Percentiles rank a stretch among this genome's conserved stretches.
Conservation (phyloP, 176 grass and related monocot species). For the Phragmites australis region DNA sequence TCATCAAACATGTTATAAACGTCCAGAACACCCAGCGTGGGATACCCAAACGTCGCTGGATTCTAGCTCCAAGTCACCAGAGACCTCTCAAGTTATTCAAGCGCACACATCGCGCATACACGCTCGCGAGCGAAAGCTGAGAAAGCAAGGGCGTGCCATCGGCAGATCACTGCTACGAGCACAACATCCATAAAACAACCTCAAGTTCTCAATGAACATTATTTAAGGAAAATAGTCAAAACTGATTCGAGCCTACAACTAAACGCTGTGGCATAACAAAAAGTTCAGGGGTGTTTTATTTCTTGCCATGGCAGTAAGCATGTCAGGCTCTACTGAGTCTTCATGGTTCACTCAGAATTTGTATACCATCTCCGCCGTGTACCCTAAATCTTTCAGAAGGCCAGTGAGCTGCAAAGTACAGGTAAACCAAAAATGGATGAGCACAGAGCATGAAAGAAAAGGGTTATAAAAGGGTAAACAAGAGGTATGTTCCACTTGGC, state of each 20-base stretch:
- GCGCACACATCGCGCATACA: neutral
- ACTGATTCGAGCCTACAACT: neutral
- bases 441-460: neutral
- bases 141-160: neutral
- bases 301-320: conserved; percentile 15
- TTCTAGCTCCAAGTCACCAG: too few species aligned
- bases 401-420: conserved; percentile 56
- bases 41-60: too few species aligned
- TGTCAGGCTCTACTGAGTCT: conserved; percentile 35
- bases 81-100: too few species aligned
- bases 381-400: conserved; percentile 84
- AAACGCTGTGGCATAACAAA: neutral
- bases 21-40: too few species aligned
- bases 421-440: conserved; percentile 6
- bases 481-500: neutral
- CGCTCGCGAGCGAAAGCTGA: neutral
- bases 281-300: conserved; percentile 32
- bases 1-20: too few species aligned
- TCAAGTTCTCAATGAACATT: neutral
- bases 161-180: neutral
- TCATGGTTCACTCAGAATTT: conserved; percentile 63
- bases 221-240: conserved; percentile 6
- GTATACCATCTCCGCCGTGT: conserved; percentile 83
- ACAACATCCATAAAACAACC: neutral
- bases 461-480: neutral